A percentile compares a stretch with the other conserved stretches of the same genome.
These are phyloP conservation scores for Strigomonas culicis DNA, from an alignment of 208 protist species.

Conservation along the genomic window DNA sequence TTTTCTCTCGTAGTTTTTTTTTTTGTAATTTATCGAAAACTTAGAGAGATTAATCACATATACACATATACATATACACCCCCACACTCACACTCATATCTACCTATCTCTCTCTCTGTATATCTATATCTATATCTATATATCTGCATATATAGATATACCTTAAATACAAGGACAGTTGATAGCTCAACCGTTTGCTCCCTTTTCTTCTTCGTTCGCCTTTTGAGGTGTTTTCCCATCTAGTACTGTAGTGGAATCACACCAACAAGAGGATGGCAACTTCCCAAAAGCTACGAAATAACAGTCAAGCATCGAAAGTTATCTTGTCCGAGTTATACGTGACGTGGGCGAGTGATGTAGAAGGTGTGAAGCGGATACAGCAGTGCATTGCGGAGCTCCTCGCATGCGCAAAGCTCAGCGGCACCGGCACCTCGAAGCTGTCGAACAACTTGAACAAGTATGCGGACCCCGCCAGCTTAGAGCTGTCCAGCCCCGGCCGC, in stretches of 20 bases:
- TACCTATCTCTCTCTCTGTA: background rate
- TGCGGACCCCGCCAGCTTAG: slow-evolving; percentile 13
- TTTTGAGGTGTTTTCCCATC: background rate
- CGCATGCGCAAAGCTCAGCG: slow-evolving; percentile 7
- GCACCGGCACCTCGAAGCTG: too few relatives aligned
- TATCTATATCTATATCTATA: background rate
- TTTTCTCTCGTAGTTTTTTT: background rate
- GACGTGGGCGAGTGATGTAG: slow-evolving; percentile 60
- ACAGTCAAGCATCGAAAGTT: slow-evolving; percentile 47
- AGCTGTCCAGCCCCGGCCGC: background rate
- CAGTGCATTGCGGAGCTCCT: slow-evolving; percentile 41
- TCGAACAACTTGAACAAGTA: slow-evolving; percentile 12
- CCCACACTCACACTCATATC: background rate
- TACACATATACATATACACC: slow-evolving; percentile 4
- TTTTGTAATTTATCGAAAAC: background rate
- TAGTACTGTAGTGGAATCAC: too few relatives aligned
- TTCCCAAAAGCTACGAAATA: background rate
- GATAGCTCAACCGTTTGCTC: background rate
- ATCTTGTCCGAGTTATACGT: slow-evolving; percentile 73
- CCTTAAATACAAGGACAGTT: background rate
- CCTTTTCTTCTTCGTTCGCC: background rate
- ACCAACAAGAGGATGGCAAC: too few relatives aligned
- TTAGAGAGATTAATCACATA: slow-evolving; percentile 4
- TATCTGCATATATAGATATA: background rate
- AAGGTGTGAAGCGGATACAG: slow-evolving; percentile 42